Evolutionary conservation across 208 protist genomes (phyloP).

Genomic region (Phytomonas sp.): DNA sequence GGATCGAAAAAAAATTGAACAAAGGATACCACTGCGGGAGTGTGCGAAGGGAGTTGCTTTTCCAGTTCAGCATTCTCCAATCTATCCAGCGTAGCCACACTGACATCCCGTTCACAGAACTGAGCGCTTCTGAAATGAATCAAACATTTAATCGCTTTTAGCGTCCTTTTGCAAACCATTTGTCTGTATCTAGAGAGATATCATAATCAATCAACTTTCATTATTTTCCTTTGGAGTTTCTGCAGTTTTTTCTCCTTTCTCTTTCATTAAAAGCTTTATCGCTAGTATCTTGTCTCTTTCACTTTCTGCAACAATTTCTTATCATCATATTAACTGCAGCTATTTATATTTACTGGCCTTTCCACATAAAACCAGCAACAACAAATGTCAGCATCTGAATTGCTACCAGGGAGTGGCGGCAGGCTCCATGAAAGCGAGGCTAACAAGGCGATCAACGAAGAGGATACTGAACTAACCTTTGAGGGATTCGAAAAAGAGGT

Average conservation of each 20-base stretch:
- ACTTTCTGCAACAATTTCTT: not conserved
- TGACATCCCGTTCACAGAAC: not conserved
- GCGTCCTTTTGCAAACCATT: not conserved
- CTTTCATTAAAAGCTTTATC: not conserved
- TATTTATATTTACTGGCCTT: not conserved
- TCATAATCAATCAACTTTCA: not conserved
- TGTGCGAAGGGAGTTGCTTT: not conserved
- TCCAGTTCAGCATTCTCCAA: not conserved
- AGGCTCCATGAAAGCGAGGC: conserved; percentile 15
- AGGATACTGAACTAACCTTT: conserved; percentile 17
- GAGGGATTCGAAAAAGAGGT: conserved; percentile 35
- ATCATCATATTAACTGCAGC: not conserved
- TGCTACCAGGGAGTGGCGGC: conserved; percentile 2
- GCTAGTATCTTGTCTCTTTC: not conserved
- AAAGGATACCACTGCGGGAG: not conserved
- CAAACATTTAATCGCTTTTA: not conserved
- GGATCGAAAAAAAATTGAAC: not conserved
- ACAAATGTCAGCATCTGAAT: conserved; percentile 11
- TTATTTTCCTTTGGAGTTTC: not conserved
- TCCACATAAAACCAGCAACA: conserved; percentile 1
- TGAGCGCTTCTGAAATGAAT: not conserved
- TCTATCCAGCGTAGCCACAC: not conserved
- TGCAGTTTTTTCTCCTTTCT: not conserved
- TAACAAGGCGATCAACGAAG: conserved; percentile 19
- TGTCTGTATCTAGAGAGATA: not conserved